Base-by-base conservation (phyloP, 1,284 basidiomycete species). In the Ustilago crameri region DNA sequence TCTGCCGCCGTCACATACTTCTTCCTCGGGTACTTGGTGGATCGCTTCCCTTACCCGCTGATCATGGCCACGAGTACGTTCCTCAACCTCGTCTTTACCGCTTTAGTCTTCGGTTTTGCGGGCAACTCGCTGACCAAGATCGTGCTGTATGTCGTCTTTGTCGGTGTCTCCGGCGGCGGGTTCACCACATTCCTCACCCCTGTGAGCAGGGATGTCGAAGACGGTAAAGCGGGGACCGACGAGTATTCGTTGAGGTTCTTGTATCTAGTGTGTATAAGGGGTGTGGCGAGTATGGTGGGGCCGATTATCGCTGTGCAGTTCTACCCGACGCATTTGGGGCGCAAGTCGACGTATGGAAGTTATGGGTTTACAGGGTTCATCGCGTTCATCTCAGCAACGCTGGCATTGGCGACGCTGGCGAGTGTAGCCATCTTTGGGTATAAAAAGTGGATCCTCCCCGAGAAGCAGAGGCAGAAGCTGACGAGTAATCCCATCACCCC, bases 251-350 rank as follows among this genome's bases (percentile, higher is more conserved):
- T 65, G 3, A 18, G 70, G 14, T 73, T 69, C 32, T 35, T 75
- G 14, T 70, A 62, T 20, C 30, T 71, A 8, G 55, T 79, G 14
- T 46, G 48, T 14, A 44, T 67, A 2, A 50, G 76, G 12, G 75
- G 75, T 3, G 10, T 73, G 9, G 78, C 76, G 5, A 63, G 58
- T 10, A 71, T 76, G 51, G 30, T 59, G 34, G 76, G 76, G 1
- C 78, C 78, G 3, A 66, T 78, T n/a, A 48, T 78, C 3, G 78
- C 61, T n/a, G 70, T 65, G 17, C 62, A 64, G 18, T 61, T 78
- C 48, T 77, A 77, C 34, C 69, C 69, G 15, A 58, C 51, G 5
- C 30, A 30, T n/a, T 17, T 64, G 30, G 45, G 61, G 0, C 1
- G 18, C 0, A 22, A 18, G 10, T 44, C 60, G 27, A 42, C 48